phyloP scores from a whole-genome alignment of 2,329 filamentous ascomycete genomes.

The Lachnellula subtilissima region DNA sequence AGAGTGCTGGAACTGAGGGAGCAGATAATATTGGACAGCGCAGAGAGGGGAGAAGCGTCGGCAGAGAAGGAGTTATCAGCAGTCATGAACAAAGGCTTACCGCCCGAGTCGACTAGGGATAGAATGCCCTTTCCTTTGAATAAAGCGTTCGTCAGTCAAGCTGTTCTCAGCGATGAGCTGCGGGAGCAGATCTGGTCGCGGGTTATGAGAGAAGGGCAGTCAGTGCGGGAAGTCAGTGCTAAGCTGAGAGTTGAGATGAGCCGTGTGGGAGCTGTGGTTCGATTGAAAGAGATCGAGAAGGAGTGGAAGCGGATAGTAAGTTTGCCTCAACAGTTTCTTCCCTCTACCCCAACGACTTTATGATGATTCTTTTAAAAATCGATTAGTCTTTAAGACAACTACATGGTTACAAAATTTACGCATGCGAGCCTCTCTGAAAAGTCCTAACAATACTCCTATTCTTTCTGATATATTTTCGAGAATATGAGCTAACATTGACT shows the following conservation, averaged over 20 bases:
- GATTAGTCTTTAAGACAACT: conserved; percentile 99
- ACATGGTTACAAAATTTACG: conserved; percentile 81
- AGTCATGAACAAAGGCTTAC: conserved; percentile 10
- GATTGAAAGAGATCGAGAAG: conserved; percentile 65
- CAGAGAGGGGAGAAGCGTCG: neutral
- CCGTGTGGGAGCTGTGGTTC: conserved; percentile 64
- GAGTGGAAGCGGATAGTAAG: conserved; percentile 61
- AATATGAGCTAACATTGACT: conserved; percentile 16
- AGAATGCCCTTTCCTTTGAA: conserved; percentile 59
- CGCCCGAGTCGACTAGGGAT: conserved; percentile 20
- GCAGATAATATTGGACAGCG: neutral
- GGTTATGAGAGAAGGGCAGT: conserved; percentile 50
- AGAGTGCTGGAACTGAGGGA: conserved; percentile 16
- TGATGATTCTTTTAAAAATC: conserved; percentile 74
- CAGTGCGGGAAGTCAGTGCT: conserved; percentile 59
- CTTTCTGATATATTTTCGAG: conserved; percentile 11
- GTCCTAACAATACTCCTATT: conserved; percentile 13
- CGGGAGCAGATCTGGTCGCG: conserved; percentile 58
- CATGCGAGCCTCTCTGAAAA: conserved; percentile 71
- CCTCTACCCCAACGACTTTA: conserved; percentile 18
- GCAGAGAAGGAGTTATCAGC: neutral
- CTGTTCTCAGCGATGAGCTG: conserved; percentile 59
- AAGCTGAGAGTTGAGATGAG: conserved; percentile 62
- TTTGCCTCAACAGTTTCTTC: conserved; percentile 21
- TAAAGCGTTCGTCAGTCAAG: conserved; percentile 52